Evolutionary conservation across 805 yeast genomes (phyloP).

Genomic region (Candida succiphila): DNA sequence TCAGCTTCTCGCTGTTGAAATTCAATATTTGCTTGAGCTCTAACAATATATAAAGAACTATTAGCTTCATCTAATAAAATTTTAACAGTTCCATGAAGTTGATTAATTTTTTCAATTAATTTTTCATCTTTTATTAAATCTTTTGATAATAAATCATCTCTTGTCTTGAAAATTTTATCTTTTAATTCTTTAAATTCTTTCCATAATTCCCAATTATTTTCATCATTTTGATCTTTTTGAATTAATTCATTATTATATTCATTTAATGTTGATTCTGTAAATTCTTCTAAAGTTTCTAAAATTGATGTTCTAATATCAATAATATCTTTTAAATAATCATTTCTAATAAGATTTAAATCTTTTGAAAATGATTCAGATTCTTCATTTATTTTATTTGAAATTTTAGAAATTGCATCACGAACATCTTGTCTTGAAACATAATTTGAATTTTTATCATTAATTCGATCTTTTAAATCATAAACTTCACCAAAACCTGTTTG

Average conservation of each 20-base stretch:
- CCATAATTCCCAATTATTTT: conserved; percentile 45
- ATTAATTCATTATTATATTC: conserved; percentile 58
- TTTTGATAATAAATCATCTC: conserved; percentile 39
- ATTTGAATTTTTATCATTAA: conserved; percentile 1
- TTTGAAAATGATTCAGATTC: conserved; percentile 23
- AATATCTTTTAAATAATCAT: conserved; percentile 22
- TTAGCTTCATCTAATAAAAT: conserved; percentile 50
- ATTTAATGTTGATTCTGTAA: conserved; percentile 55
- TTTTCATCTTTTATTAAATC: conserved; percentile 20
- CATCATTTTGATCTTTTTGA: conserved; percentile 16
- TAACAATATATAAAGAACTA: conserved; percentile 44
- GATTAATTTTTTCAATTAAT: conserved; percentile 23
- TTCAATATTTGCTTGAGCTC: conserved; percentile 48
- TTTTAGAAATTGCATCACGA: conserved; percentile 30
- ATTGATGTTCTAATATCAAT: conserved; percentile 28
- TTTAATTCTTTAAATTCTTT: conserved; percentile 49
- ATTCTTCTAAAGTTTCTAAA: conserved; percentile 63
- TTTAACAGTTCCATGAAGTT: conserved; percentile 34
- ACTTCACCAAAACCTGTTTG: conserved; percentile 18
- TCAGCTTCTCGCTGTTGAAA: conserved; percentile 44
- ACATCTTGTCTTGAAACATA: conserved; percentile 36
- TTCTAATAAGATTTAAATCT: conserved; percentile 20
- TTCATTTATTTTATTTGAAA: conserved; percentile 19
- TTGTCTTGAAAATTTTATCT: conserved; percentile 38
- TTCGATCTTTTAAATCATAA: conserved; percentile 8